Conservation (phyloP, 805 yeast genomes). For the Saturnispora hagleri region DNA sequence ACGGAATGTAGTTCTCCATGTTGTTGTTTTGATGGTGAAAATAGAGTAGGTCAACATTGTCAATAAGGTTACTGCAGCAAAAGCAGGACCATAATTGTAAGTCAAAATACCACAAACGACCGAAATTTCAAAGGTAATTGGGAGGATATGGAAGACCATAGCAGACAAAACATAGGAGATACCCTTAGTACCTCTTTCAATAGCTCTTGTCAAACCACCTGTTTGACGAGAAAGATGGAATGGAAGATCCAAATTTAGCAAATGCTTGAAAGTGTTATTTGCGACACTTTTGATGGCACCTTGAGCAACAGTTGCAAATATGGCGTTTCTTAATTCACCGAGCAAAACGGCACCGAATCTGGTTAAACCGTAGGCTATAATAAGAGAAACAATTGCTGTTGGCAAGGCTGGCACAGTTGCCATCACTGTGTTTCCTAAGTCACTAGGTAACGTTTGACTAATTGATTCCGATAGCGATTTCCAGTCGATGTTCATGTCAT, state of each 20-base stretch:
- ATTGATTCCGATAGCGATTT: conserved; percentile 43
- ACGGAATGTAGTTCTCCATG: conserved; percentile 93
- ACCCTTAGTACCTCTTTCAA: conserved; percentile 97
- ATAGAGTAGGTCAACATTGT: conserved; percentile 86
- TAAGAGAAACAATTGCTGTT: conserved; percentile 53
- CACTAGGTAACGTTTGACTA: conserved; percentile 6
- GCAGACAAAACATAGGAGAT: conserved; percentile 87
- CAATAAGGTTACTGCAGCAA: conserved; percentile 78
- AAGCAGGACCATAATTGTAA: conserved; percentile 80
- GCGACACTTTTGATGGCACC: conserved; percentile 89
- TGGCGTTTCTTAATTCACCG: conserved; percentile 91
- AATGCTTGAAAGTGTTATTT: conserved; percentile 72
- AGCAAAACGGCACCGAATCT: conserved; percentile 89
- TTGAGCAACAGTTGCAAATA: conserved; percentile 93
- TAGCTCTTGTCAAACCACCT: conserved; percentile 92
- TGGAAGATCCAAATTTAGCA: conserved; percentile 74
- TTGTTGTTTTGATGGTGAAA: conserved; percentile 85
- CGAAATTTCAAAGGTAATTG: conserved; percentile 83
- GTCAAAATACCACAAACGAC: conserved; percentile 91
- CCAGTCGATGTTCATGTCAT: conserved; percentile 92
- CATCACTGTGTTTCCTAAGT: conserved; percentile 7
- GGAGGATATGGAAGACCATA: conserved; percentile 95
- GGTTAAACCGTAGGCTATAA: conserved; percentile 87
- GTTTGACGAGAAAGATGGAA: conserved; percentile 91
- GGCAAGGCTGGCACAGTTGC: conserved; percentile 30